These are phyloP conservation scores for Suillus cothurnatus DNA, from an alignment of 768 basidiomycete genomes.

Conservation along the genomic window DNA sequence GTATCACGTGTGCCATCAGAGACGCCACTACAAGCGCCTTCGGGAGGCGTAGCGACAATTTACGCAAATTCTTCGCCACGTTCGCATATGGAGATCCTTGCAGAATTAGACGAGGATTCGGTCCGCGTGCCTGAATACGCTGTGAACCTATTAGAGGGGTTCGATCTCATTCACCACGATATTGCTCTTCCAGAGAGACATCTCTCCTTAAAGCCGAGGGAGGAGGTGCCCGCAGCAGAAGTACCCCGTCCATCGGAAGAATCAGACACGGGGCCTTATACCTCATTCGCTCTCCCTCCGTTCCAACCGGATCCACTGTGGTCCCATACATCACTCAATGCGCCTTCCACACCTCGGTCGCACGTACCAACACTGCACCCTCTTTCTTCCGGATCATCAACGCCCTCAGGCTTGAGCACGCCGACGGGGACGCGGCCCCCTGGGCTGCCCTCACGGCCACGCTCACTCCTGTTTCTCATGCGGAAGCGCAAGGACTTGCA, in stretches of 20 bases:
- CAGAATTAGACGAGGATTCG: conserved; percentile 33
- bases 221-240: conserved; percentile 32
- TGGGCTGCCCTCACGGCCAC: conserved; percentile 28
- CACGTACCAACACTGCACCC: conserved; percentile 31
- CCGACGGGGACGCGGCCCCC: conserved; percentile 27
- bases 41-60: conserved; percentile 37
- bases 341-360: conserved; percentile 23
- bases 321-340: conserved; percentile 22
- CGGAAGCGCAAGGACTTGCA: conserved; percentile 27
- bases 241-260: conserved; percentile 32
- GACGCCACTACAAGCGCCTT: conserved; percentile 11
- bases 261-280: conserved; percentile 36
- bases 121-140: conserved; percentile 48
- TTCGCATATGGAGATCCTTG: conserved; percentile 40
- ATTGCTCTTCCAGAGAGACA: conserved; percentile 35
- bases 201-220: conserved; percentile 30
- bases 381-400: conserved; percentile 32
- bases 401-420: conserved; percentile 33
- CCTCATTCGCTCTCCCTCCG: conserved; percentile 31
- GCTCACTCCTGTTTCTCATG: conserved; percentile 34
- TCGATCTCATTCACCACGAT: conserved; percentile 41
- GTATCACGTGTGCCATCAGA: conserved; percentile 1
- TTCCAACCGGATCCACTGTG: conserved; percentile 25
- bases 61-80: conserved; percentile 36
- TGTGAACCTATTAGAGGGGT: conserved; percentile 43